Percentiles rank a stretch among this genome's conserved stretches.
Conservation (phyloP, 495 filamentous ascomycete genomes). For the Penicillium daleae region DNA sequence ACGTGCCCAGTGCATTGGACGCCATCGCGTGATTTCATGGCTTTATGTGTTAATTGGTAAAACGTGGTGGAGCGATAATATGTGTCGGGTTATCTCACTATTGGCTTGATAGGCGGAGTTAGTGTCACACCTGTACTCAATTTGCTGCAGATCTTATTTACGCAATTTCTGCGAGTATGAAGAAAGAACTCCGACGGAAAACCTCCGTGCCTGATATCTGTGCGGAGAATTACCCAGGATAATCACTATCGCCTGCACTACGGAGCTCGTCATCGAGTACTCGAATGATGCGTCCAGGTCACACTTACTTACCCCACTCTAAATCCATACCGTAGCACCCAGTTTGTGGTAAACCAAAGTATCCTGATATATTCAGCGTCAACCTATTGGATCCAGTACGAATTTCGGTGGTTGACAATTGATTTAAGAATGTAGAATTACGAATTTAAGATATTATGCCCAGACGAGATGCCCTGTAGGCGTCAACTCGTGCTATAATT, state of each 20-base stretch:
- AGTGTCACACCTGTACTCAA: constrained; percentile 2
- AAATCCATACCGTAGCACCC: neutral
- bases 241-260: neutral
- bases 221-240: constrained; percentile 5
- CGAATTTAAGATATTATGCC: too few relatives aligned
- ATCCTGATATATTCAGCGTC: neutral
- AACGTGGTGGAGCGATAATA: neutral
- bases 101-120: neutral
- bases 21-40: constrained; percentile 8
- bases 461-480: neutral
- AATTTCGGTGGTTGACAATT: neutral
- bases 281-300: constrained; percentile 28
- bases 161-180: constrained; percentile 27
- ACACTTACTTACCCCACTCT: too few relatives aligned
- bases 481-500: neutral
- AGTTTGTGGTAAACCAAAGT: neutral
- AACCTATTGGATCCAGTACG: neutral
- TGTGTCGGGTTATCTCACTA: neutral
- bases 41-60: neutral
- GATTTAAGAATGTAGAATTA: too few relatives aligned
- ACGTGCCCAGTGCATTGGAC: neutral
- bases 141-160: constrained; percentile 12
- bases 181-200: neutral
- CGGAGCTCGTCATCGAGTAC: constrained; percentile 29
- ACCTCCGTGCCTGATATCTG: neutral